phyloP scores from a whole-genome alignment of 208 protist genomes.

The Angomonas ambiguus region DNA sequence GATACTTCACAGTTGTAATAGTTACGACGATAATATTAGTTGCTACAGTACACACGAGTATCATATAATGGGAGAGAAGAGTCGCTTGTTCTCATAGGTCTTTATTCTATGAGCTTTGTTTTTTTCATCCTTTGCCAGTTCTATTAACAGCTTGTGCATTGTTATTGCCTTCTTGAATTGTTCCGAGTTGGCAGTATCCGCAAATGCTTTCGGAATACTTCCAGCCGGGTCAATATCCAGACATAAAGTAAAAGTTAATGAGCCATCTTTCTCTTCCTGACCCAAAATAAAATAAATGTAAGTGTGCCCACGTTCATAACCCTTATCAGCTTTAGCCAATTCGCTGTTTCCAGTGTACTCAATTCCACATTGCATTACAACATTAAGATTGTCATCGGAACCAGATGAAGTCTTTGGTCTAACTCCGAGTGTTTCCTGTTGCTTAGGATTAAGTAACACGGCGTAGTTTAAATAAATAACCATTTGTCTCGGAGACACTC shows the following conservation, averaged over 20 bases:
- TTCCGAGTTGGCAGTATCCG: not conserved
- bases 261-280: not conserved
- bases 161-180: constrained; percentile 4
- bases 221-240: not conserved
- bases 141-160: not conserved
- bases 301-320: constrained; percentile 3
- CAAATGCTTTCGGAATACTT: not conserved
- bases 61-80: not conserved
- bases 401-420: not conserved
- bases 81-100: not conserved
- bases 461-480: not conserved
- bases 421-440: not conserved
- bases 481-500: not conserved
- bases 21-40: no score
- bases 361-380: not conserved
- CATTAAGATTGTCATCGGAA: not conserved
- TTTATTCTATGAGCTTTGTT: not conserved
- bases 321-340: not conserved
- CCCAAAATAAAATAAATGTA: not conserved
- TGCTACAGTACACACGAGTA: no score
- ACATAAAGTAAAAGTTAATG: not conserved
- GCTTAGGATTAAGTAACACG: not conserved
- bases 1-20: no score
- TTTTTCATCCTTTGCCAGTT: not conserved
- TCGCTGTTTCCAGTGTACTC: not conserved